phyloP scores from a whole-genome alignment of 2,329 filamentous ascomycete species.

The Colletotrichum truncatum region DNA sequence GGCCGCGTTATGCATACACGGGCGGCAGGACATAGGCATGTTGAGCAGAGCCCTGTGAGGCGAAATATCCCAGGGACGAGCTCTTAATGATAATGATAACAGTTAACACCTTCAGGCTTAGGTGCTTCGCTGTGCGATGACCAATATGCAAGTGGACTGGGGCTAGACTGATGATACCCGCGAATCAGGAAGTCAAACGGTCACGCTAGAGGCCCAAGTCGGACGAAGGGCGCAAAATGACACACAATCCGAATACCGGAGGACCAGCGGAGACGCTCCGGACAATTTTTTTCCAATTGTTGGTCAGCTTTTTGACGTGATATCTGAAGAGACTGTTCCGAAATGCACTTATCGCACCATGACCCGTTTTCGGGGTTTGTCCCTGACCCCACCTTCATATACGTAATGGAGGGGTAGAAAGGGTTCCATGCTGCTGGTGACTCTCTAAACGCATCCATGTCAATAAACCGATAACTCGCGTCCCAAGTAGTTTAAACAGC shows the following conservation, averaged over 20 bases:
- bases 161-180: not conserved
- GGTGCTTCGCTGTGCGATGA: not conserved
- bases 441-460: not conserved
- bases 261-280: not conserved
- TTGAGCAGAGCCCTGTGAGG: slow-evolving; percentile 7
- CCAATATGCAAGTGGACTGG: not conserved
- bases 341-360: slow-evolving; percentile 27
- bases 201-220: not conserved
- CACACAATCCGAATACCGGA: slow-evolving; percentile 12
- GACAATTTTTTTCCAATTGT: not conserved
- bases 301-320: slow-evolving; percentile 12
- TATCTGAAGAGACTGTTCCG: slow-evolving; percentile 3
- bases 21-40: not conserved
- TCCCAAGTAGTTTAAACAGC: not conserved
- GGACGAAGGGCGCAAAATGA: not conserved
- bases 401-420: slow-evolving; percentile 23
- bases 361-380: slow-evolving; percentile 29
- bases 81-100: slow-evolving; percentile 31
- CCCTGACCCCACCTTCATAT: slow-evolving; percentile 20
- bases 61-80: slow-evolving; percentile 2
- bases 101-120: not conserved
- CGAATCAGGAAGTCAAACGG: not conserved
- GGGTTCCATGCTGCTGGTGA: not conserved
- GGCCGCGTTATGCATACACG: slow-evolving; percentile 25
- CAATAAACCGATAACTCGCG: not conserved